A percentile compares a stretch with the other conserved stretches of the same genome.
Evolutionary conservation across 2,329 filamentous ascomycete genomes (phyloP).

Genomic region (Tolypocladium amazonense): DNA sequence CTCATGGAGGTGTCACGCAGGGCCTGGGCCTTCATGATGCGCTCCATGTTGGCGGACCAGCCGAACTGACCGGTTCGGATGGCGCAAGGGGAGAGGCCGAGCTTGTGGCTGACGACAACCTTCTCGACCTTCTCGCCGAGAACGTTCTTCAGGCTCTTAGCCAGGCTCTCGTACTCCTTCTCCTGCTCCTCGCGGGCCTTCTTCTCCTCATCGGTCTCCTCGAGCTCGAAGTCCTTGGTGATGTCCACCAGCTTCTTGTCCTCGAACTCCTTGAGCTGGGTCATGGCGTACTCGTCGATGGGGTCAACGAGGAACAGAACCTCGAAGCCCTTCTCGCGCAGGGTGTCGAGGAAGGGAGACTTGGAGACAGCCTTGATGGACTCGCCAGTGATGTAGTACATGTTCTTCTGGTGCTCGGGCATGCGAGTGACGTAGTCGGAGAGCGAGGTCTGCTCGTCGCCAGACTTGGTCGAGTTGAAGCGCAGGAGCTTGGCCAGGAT

Average conservation of each 20-base stretch:
- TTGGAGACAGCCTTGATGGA: conserved; percentile 96
- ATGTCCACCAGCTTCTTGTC: conserved; percentile 99
- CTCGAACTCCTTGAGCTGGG: conserved; percentile 99
- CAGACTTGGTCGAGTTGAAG: conserved; percentile 98
- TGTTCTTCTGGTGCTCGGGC: conserved; percentile 99
- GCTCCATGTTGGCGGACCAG: conserved; percentile 99
- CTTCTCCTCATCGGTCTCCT: conserved; percentile 99
- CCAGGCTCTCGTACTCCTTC: conserved; percentile 92
- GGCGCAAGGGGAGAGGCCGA: conserved; percentile 86
- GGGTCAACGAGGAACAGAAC: conserved; percentile 98
- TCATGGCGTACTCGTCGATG: conserved; percentile 99
- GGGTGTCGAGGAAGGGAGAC: conserved; percentile 96
- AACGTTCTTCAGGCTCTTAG: conserved; percentile 98
- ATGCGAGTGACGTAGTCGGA: conserved; percentile 97
- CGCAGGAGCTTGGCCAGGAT: conserved; percentile 94
- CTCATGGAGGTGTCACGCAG: conserved; percentile 99
- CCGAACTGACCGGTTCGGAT: conserved; percentile 99
- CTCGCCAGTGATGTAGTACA: conserved; percentile 99
- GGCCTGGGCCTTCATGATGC: conserved; percentile 99
- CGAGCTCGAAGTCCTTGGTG: conserved; percentile 99
- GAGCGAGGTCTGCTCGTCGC: conserved; percentile 89
- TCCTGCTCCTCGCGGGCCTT: conserved; percentile 86
- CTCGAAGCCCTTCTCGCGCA: conserved; percentile 99
- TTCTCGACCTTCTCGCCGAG: conserved; percentile 99
- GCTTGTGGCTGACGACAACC: conserved; percentile 98